Evolutionary conservation across 805 yeast genomes (phyloP), one percentile per base, ranked within the genome.

Genomic region (Starmerella cellae): DNA sequence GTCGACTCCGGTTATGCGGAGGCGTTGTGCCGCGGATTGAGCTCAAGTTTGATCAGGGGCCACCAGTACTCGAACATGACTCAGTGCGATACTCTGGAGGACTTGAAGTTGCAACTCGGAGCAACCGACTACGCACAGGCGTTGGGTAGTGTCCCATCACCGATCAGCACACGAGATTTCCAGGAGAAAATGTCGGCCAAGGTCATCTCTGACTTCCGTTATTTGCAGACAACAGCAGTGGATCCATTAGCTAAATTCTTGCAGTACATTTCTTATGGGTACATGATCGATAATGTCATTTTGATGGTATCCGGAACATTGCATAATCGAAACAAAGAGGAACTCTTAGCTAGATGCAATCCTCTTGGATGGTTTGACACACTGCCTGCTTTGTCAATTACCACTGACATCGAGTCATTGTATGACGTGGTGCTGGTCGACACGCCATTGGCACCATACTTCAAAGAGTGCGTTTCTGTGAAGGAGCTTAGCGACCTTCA

Each of bases 331-430:
- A 95, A 93, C 62, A 77, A 82, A 57, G 64, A 75, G 33, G 98
- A 91, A 57, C 79, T 93, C 40, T 70, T 91, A 56, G 76, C 77
- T 45, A 77, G 95, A 59, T 85, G 95, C 60, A 94, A 91, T 60
- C 98, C 98, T 0, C 69, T 91, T 54, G 99, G 99, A 35, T 87
- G 96, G 95, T 91, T 91, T 57, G 98, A 91, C 54, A 88, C 97
- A 6, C 73, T 91, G 53, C 98, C 98, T 28, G 88, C 97, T 0
- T 70, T 91, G 45, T 75, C 91, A 14, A 91, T 88, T 38, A 96
- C 97, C 37, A 84, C 95, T 2, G 97, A 88, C 62, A 75, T 88
- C 44, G 95, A 85, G 55, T 76, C 91, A n/a, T 70, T 91, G 55
- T 91, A 88, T 65, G 80, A 80, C 55, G 82, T 93, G 1, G 98